These are phyloP conservation scores for Xylaria acuta DNA, from an alignment of 495 filamentous ascomycete genomes.

Conservation along the genomic window DNA sequence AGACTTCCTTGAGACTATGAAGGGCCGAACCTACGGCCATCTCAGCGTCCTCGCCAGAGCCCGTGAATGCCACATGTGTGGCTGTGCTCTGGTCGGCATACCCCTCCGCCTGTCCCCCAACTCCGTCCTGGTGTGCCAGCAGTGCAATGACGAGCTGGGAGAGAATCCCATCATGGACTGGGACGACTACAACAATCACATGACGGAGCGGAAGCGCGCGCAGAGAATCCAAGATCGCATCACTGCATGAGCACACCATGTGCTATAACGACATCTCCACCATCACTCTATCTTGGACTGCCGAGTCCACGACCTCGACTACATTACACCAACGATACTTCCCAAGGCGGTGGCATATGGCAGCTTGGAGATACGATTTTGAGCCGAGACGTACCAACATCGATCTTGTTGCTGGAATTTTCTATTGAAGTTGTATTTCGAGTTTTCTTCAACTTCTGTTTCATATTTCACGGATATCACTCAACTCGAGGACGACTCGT, in stretches of 20 bases:
- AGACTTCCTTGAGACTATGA: neutral
- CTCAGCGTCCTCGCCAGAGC: neutral
- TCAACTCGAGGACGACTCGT: neutral
- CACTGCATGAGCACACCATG: neutral
- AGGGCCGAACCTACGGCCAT: neutral
- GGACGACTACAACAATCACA: neutral
- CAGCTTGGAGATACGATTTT: neutral
- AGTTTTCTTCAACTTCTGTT: neutral
- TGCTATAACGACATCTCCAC: neutral
- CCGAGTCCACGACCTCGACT: neutral
- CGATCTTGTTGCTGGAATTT: neutral
- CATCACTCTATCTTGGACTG: neutral
- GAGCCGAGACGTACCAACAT: neutral
- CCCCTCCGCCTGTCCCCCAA: neutral
- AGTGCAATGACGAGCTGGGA: neutral
- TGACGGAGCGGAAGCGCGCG: neutral
- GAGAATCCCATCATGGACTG: neutral
- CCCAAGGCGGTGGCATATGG: neutral
- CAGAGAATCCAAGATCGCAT: neutral
- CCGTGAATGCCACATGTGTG: neutral
- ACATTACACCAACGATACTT: too few species aligned
- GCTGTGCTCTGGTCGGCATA: neutral
- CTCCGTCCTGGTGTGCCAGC: neutral
- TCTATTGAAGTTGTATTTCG: neutral
- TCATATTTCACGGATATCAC: neutral